A percentile compares a stretch with the other conserved stretches of the same genome.
Conservation (phyloP, 768 basidiomycete species). For the Cubamyces lactineus region DNA sequence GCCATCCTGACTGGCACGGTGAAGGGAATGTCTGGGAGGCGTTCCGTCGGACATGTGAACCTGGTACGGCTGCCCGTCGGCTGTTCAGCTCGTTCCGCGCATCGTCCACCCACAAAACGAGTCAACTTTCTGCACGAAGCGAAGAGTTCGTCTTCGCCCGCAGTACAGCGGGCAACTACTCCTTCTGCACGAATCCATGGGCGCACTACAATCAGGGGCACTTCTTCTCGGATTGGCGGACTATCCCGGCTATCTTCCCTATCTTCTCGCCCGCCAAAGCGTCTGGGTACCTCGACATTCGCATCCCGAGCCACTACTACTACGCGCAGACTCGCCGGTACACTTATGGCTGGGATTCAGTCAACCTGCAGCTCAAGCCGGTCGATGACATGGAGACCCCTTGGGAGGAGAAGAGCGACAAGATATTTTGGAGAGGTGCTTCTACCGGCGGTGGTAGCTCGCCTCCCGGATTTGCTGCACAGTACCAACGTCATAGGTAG, state of each 20-base stretch:
- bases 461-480: constrained; percentile 78
- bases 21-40: constrained; percentile 92
- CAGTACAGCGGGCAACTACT: constrained; percentile 62
- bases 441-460: constrained; percentile 93
- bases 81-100: constrained; percentile 79
- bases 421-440: constrained; percentile 94
- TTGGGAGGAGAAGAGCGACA: constrained; percentile 88
- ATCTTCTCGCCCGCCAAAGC: constrained; percentile 92
- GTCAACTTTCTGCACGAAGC: constrained; percentile 34
- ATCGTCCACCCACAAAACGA: constrained; percentile 39
- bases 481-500: constrained; percentile 87
- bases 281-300: constrained; percentile 83
- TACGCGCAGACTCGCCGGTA: constrained; percentile 80
- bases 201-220: constrained; percentile 89
- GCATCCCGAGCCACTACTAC: constrained; percentile 97
- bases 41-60: constrained; percentile 89
- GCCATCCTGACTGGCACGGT: constrained; percentile 83
- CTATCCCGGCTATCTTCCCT: constrained; percentile 86
- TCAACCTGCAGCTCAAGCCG: constrained; percentile 70
- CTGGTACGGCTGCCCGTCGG: constrained; percentile 76
- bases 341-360: constrained; percentile 89
- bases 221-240: constrained; percentile 97
- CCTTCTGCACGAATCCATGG: constrained; percentile 84
- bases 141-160: constrained; percentile 67
- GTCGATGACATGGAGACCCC: constrained; percentile 84